Evolutionary conservation across 1,284 basidiomycete species (phyloP).

Genomic region (Heterobasidion annosum): DNA sequence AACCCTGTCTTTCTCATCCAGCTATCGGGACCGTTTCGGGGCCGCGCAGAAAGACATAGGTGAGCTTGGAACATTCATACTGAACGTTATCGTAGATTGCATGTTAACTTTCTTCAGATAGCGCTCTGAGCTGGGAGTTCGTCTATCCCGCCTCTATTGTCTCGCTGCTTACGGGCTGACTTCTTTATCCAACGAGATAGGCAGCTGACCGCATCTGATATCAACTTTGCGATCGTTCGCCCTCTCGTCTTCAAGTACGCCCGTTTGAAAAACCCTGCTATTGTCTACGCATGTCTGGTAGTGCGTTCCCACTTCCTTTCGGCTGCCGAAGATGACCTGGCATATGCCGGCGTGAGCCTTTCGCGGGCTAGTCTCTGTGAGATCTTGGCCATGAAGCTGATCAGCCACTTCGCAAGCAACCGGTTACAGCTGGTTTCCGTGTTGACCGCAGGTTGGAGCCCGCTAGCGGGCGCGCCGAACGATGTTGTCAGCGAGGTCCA

Average conservation of each 20-base stretch:
- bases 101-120: constrained; percentile 38
- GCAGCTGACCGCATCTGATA: constrained; percentile 73
- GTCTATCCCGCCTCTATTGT: constrained; percentile 5
- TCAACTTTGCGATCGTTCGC: constrained; percentile 77
- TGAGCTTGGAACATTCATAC: constrained; percentile 5
- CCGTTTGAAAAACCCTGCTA: constrained; percentile 60
- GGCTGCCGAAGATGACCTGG: constrained; percentile 55
- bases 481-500: constrained; percentile 59
- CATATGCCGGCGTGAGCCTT: constrained; percentile 62
- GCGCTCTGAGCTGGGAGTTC: constrained; percentile 74
- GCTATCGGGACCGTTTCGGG: constrained; percentile 9
- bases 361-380: constrained; percentile 77
- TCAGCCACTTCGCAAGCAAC: constrained; percentile 63
- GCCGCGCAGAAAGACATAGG: constrained; percentile 36
- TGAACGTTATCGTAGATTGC: not conserved
- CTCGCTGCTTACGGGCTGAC: not conserved
- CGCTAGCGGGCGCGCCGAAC: constrained; percentile 69
- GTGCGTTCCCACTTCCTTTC: constrained; percentile 46
- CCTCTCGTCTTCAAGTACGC: constrained; percentile 78
- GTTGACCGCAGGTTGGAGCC: constrained; percentile 73
- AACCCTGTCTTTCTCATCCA: constrained; percentile 7
- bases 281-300: constrained; percentile 69
- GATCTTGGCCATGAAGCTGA: constrained; percentile 79
- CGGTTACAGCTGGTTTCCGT: constrained; percentile 68
- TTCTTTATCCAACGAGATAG: constrained; percentile 22